Evolutionary conservation across 768 basidiomycete species (phyloP).

Genomic region (Lentinula aciculospora): DNA sequence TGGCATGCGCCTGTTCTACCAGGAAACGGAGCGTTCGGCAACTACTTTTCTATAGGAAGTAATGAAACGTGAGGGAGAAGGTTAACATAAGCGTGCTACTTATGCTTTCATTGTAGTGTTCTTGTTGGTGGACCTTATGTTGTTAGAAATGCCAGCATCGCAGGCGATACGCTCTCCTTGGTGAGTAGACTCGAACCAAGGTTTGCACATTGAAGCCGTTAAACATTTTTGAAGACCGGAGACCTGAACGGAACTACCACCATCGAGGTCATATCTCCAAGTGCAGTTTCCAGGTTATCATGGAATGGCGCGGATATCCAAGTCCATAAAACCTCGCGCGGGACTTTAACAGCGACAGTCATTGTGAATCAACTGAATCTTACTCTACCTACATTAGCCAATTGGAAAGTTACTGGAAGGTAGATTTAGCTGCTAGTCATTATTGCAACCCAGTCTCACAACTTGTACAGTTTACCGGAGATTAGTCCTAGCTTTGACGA

Average conservation of each 20-base stretch:
- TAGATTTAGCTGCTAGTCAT: slow-evolving; percentile 10
- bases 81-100: not conserved
- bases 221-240: slow-evolving; percentile 27
- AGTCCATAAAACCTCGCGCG: slow-evolving; percentile 20
- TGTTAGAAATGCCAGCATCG: slow-evolving; percentile 41
- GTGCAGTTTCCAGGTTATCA: slow-evolving; percentile 23
- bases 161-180: slow-evolving; percentile 27
- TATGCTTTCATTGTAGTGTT: slow-evolving; percentile 19
- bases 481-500: slow-evolving; percentile 41
- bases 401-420: slow-evolving; percentile 46
- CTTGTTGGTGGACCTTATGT: slow-evolving; percentile 51
- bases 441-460: slow-evolving; percentile 4
- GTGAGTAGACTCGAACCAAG: slow-evolving; percentile 17
- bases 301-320: slow-evolving; percentile 34
- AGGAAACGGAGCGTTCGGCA: slow-evolving; percentile 27
- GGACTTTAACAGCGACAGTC: slow-evolving; percentile 24
- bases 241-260: slow-evolving; percentile 45
- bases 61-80: slow-evolving; percentile 30
- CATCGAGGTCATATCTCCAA: slow-evolving; percentile 37
- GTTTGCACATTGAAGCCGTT: too few species aligned
- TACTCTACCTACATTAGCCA: slow-evolving; percentile 26
- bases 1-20: slow-evolving; percentile 46
- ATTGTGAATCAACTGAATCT: slow-evolving; percentile 12
- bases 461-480: slow-evolving; percentile 42
- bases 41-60: slow-evolving; percentile 40